Percentiles rank a stretch among this genome's conserved stretches.
phyloP scores from a whole-genome alignment of 805 yeast species.

The Lipomyces yamanashiensis region DNA sequence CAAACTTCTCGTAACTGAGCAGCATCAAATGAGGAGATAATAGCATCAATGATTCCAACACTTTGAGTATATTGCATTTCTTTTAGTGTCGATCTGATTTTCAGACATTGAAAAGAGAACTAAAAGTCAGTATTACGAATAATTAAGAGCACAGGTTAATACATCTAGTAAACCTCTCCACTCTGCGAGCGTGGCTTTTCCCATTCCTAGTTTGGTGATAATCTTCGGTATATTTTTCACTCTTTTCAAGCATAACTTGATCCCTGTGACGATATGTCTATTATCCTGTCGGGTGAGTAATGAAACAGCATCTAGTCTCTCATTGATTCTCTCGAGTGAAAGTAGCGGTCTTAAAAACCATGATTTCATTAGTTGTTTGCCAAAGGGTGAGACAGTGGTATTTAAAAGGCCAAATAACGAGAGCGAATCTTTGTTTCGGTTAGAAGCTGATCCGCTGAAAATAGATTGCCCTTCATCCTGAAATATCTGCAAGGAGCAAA shows the following conservation, averaged over 20 bases:
- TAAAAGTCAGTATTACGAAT: constrained; percentile 4
- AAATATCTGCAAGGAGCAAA: constrained; percentile 42
- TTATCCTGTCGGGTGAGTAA: constrained; percentile 40
- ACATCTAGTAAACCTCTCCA: constrained; percentile 46
- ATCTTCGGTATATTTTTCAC: constrained; percentile 44
- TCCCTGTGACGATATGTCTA: constrained; percentile 35
- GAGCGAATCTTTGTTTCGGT: constrained; percentile 29
- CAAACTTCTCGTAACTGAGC: constrained; percentile 29
- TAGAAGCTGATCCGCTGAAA: constrained; percentile 29
- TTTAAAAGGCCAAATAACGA: constrained; percentile 39
- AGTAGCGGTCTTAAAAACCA: constrained; percentile 49
- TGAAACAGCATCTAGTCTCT: constrained; percentile 44
- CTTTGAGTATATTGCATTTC: background rate
- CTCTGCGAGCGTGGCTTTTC: constrained; percentile 40
- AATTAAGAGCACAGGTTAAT: constrained; percentile 36
- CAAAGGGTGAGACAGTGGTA: constrained; percentile 43
- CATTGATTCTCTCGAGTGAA: constrained; percentile 40
- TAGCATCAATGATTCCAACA: constrained; percentile 10
- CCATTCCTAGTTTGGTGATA: constrained; percentile 38
- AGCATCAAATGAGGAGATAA: constrained; percentile 31
- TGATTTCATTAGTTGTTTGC: constrained; percentile 43
- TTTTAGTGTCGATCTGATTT: constrained; percentile 6
- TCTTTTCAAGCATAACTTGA: constrained; percentile 39
- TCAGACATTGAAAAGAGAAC: constrained; percentile 7
- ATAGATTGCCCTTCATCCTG: constrained; percentile 35